phyloP scores from a whole-genome alignment of 805 yeast genomes.

The Dipodascopsis uninucleata region DNA sequence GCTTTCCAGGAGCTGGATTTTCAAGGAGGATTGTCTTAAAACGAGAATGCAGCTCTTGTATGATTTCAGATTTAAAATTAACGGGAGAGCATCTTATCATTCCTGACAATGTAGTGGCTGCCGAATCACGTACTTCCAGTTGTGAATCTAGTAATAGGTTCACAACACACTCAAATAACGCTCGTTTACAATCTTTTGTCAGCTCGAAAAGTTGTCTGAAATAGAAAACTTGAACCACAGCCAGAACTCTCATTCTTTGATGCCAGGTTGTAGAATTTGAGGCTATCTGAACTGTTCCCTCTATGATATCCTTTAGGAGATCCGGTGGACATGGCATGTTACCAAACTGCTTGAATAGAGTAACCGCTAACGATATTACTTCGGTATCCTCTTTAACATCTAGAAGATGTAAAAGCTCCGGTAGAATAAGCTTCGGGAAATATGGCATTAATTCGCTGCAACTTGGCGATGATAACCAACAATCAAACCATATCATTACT shows the following conservation, averaged over 20 bases:
- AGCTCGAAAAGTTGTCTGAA: constrained; percentile 63
- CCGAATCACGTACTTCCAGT: constrained; percentile 70
- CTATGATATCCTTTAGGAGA: constrained; percentile 44
- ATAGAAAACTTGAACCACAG: constrained; percentile 66
- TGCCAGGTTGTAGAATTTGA: constrained; percentile 45
- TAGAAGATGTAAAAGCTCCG: constrained; percentile 62
- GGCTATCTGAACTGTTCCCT: constrained; percentile 43
- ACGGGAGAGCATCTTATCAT: constrained; percentile 63
- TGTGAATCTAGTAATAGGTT: constrained; percentile 57
- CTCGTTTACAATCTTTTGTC: constrained; percentile 44
- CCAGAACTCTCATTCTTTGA: constrained; percentile 64
- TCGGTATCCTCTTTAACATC: constrained; percentile 78
- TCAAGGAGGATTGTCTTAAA: constrained; percentile 46
- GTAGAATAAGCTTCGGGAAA: constrained; percentile 53
- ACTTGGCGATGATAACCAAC: constrained; percentile 51
- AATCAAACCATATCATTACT: constrained; percentile 55
- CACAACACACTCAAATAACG: constrained; percentile 51
- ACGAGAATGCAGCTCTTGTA: constrained; percentile 42
- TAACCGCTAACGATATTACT: constrained; percentile 43
- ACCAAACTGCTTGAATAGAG: constrained; percentile 46
- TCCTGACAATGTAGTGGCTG: constrained; percentile 72
- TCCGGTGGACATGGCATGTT: constrained; percentile 45
- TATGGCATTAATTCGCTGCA: constrained; percentile 53
- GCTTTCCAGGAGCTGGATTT: constrained; percentile 28
- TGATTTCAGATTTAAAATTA: constrained; percentile 41